These are phyloP conservation scores for Acer saccharum DNA, from an alignment of 345 rosid genomes.

Conservation along the genomic window DNA sequence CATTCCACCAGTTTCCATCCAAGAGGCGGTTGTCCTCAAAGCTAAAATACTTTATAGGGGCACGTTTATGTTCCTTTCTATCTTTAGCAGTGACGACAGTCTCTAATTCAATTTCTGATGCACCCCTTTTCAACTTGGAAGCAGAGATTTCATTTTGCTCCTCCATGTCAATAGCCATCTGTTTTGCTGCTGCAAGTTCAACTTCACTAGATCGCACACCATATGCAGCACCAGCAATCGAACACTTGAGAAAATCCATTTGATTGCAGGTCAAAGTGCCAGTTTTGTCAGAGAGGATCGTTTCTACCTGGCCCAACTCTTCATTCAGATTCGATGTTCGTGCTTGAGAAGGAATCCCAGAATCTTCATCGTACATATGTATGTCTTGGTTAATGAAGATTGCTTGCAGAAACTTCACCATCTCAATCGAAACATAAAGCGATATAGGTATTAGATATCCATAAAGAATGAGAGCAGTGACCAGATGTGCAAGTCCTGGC, in stretches of 20 bases:
- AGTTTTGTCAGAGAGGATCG: conserved; percentile 95
- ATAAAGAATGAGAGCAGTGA: conserved; percentile 94
- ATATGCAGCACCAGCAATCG: conserved; percentile 83
- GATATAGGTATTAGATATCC: conserved; percentile 99
- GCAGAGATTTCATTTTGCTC: conserved; percentile 48
- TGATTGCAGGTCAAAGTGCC: conserved; percentile 99
- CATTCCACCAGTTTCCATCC: conserved; percentile 83
- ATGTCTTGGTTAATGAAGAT: conserved; percentile 85
- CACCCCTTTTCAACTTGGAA: conserved; percentile 36
- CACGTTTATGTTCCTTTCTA: conserved; percentile 41
- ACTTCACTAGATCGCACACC: conserved; percentile 79
- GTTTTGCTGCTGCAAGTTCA: conserved; percentile 87
- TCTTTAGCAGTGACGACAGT: conserved; percentile 49
- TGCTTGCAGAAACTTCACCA: conserved; percentile 98
- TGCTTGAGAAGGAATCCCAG: conserved; percentile 82
- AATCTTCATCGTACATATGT: conserved; percentile 86
- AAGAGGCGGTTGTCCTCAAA: conserved; percentile 80
- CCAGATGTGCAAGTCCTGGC: conserved; percentile 78
- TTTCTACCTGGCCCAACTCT: conserved; percentile 97
- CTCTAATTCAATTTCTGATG: conserved; percentile 77
- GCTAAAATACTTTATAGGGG: conserved; percentile 75
- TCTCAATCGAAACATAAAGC: conserved; percentile 92
- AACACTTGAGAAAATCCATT: conserved; percentile 98
- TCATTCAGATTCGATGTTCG: conserved; percentile 96
- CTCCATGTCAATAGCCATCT: conserved; percentile 80